Evolutionary conservation across 495 filamentous ascomycete species (phyloP), one percentile per base, ranked within the genome.

Genomic region (Tuber borchii): DNA sequence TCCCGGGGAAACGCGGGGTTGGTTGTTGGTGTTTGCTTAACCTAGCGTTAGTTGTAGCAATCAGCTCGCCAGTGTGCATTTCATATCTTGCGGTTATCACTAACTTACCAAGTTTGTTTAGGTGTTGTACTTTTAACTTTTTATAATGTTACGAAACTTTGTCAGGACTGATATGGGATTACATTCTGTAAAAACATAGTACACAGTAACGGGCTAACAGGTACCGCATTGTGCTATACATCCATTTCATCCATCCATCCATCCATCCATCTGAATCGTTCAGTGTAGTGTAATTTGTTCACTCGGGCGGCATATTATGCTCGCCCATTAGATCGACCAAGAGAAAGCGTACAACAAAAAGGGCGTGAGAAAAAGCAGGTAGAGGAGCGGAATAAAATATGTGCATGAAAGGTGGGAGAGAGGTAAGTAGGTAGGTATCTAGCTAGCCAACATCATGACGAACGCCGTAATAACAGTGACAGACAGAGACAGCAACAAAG

Each of bases 371-470:
- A 16, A 65, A 34, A 17, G 9, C 12, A 8, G 31, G 4, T 65
- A 65, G 1, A 31, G 9, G 14, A 31, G 1, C 4, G 17, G 16
- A 31, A 31, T 6, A 61, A 61, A 61, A 34, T 65, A 65, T 65
- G 56, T 65, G 26, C 56, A 65, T 65, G 56, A 65, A 65, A 65
- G 26, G 56, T 65, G 4, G 26, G 56, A 65, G n/a, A 26, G 56
- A 65, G 26, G 31, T 65, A 65, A 17, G 56, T 65, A 48, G 48
- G 48, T 56, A 34, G 56, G 56, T 65, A 65, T 65, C 56, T 65
- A 65, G 56, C 56, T 65, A 65, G 31, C 56, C 26, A 61, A 61
- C n/a, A 65, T 65, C 26, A 65, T 65, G 56, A 31, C 56, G 2
- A 65, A 65, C 56, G 56, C 56, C 56, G 56, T 34, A 65, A 19